Conservation (phyloP, 352 stramenopile genomes). For the Phytophthora constricta region DNA sequence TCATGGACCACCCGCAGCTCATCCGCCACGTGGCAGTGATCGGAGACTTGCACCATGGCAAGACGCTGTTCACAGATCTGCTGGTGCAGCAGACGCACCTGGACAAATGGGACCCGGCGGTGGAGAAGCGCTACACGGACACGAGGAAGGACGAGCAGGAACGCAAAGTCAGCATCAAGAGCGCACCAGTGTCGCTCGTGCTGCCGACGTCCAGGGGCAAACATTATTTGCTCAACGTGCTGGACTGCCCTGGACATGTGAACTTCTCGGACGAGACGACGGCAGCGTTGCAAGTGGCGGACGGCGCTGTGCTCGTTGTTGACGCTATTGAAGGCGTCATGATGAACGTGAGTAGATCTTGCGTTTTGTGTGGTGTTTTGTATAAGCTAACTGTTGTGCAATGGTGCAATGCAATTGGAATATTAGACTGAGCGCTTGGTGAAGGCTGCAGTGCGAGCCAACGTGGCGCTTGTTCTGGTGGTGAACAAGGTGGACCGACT, state of each 20-base stretch:
- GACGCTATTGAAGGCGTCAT: slow-evolving; percentile 99
- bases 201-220: slow-evolving; percentile 95
- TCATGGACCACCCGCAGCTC: slow-evolving; percentile 91
- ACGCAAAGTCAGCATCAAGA: slow-evolving; percentile 97
- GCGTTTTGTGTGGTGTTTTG: background rate
- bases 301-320: slow-evolving; percentile 96
- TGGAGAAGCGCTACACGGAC: slow-evolving; percentile 94
- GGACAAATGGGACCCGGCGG: slow-evolving; percentile 77
- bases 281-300: slow-evolving; percentile 92
- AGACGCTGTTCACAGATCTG: slow-evolving; percentile 93
- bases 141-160: slow-evolving; percentile 97
- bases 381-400: slow-evolving; percentile 10
- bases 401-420: slow-evolving; percentile 9
- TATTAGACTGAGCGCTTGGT: slow-evolving; percentile 95
- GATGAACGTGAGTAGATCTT: slow-evolving; percentile 82
- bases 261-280: slow-evolving; percentile 98
- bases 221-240: slow-evolving; percentile 95
- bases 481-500: slow-evolving; percentile 99
- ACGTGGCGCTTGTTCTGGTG: slow-evolving; percentile 91
- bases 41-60: slow-evolving; percentile 97
- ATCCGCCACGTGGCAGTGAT: slow-evolving; percentile 97
- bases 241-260: slow-evolving; percentile 98
- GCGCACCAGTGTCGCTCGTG: slow-evolving; percentile 95
- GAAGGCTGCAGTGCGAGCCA: slow-evolving; percentile 91
- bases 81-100: slow-evolving; percentile 92